Conservation (phyloP, 805 yeast species). For the Candida nitratophila region DNA sequence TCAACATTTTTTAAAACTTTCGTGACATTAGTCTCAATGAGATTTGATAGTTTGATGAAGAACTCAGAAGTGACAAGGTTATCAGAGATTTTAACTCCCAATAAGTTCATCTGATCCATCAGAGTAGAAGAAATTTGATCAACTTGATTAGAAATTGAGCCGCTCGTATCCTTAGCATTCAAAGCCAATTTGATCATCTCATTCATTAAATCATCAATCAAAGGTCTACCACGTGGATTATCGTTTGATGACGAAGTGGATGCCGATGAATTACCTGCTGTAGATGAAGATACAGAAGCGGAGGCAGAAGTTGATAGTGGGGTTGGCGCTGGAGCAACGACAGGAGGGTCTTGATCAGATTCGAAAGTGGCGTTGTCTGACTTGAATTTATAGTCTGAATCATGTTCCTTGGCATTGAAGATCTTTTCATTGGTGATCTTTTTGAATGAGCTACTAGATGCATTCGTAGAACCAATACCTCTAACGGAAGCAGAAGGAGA, state of each 20-base stretch:
- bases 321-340: neutral
- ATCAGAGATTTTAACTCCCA: constrained; percentile 14
- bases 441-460: too few species aligned
- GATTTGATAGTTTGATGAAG: constrained; percentile 10
- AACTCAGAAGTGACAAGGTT: constrained; percentile 15
- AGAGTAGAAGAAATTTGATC: neutral
- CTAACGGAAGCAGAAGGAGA: too few species aligned
- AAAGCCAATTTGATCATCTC: neutral
- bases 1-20: constrained; percentile 9
- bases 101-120: constrained; percentile 7
- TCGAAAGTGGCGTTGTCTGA: too few species aligned
- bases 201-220: neutral
- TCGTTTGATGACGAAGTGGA: neutral
- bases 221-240: neutral
- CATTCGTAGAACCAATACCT: neutral
- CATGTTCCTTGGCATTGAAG: neutral
- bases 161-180: neutral
- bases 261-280: neutral
- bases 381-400: neutral
- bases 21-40: constrained; percentile 14
- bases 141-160: neutral
- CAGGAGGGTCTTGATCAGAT: neutral
- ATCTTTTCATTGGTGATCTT: neutral
- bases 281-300: neutral
- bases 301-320: neutral